A percentile compares a stretch with the other conserved stretches of the same genome.
These are phyloP conservation scores for Botrytis pseudocinerea DNA, from an alignment of 2,329 filamentous ascomycete genomes.

Conservation along the genomic window DNA sequence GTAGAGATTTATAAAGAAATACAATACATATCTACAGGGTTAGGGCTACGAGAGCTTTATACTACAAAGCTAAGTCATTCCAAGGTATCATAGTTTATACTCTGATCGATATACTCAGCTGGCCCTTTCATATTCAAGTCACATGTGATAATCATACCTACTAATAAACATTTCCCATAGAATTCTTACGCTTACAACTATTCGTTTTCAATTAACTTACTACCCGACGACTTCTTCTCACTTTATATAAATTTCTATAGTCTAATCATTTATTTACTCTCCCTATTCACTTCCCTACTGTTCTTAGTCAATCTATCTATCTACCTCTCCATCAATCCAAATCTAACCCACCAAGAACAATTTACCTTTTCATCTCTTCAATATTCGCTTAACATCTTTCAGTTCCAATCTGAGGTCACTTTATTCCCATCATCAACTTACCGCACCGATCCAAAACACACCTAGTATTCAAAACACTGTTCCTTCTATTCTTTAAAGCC, in stretches of 20 bases:
- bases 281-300: not conserved
- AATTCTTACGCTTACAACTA: not conserved
- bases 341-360: too few relatives aligned
- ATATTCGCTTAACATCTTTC: too few relatives aligned
- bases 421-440: too few relatives aligned
- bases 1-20: not conserved
- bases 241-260: not conserved
- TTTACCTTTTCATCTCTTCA: too few relatives aligned
- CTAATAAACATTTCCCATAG: not conserved
- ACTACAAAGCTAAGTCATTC: not conserved
- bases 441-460: too few relatives aligned
- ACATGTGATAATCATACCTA: not conserved
- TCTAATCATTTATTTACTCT: not conserved
- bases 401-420: too few relatives aligned
- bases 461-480: too few relatives aligned
- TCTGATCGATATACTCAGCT: not conserved
- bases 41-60: not conserved
- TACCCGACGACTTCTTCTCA: not conserved
- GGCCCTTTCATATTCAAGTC: not conserved
- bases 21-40: not conserved
- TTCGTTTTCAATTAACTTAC: not conserved
- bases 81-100: not conserved
- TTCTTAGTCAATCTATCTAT: too few relatives aligned
- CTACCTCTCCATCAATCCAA: too few relatives aligned
- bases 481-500: too few relatives aligned